A percentile compares a stretch with the other conserved stretches of the same genome.
These are phyloP conservation scores for Cicer cuneatum DNA, from an alignment of 306 rosid species.

Conservation along the genomic window DNA sequence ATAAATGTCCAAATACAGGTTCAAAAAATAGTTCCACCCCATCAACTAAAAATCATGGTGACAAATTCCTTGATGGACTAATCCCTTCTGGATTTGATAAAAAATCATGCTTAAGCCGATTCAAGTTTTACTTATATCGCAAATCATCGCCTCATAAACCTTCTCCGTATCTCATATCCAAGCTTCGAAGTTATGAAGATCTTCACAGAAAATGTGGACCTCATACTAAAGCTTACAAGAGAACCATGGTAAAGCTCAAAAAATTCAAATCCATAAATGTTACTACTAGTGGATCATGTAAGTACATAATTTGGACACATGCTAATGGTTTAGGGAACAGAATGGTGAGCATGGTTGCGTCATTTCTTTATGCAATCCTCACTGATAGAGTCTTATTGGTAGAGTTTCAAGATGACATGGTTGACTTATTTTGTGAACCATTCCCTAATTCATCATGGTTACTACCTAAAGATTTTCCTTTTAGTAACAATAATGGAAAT, in stretches of 20 bases:
- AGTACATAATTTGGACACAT: slow-evolving; percentile 59
- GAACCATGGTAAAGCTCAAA: slow-evolving; percentile 34
- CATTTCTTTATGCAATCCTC: slow-evolving; percentile 66
- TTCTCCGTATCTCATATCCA: slow-evolving; percentile 57
- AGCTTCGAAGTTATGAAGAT: slow-evolving; percentile 60
- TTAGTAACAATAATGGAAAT: slow-evolving; percentile 19
- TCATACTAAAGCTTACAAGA: slow-evolving; percentile 44
- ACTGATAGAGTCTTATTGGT: slow-evolving; percentile 58
- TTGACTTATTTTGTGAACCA: slow-evolving; percentile 57
- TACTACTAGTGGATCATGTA: slow-evolving; percentile 40
- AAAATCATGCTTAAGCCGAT: slow-evolving; percentile 58
- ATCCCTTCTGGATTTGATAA: slow-evolving; percentile 55
- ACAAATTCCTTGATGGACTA: slow-evolving; percentile 50
- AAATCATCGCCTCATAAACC: slow-evolving; percentile 52
- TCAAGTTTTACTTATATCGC: slow-evolving; percentile 50
- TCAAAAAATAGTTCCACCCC: slow-evolving; percentile 5
- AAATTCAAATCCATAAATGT: slow-evolving; percentile 27
- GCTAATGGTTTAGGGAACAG: slow-evolving; percentile 64
- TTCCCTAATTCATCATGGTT: slow-evolving; percentile 65
- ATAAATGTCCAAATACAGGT: too few relatives aligned
- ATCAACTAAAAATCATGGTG: background rate
- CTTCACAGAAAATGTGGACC: slow-evolving; percentile 61
- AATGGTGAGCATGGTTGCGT: slow-evolving; percentile 57
- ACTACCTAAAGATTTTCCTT: slow-evolving; percentile 54
- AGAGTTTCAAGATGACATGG: slow-evolving; percentile 17